Evolutionary conservation across 2,329 filamentous ascomycete genomes (phyloP).

Genomic region (Rasamsonia emersonii): DNA sequence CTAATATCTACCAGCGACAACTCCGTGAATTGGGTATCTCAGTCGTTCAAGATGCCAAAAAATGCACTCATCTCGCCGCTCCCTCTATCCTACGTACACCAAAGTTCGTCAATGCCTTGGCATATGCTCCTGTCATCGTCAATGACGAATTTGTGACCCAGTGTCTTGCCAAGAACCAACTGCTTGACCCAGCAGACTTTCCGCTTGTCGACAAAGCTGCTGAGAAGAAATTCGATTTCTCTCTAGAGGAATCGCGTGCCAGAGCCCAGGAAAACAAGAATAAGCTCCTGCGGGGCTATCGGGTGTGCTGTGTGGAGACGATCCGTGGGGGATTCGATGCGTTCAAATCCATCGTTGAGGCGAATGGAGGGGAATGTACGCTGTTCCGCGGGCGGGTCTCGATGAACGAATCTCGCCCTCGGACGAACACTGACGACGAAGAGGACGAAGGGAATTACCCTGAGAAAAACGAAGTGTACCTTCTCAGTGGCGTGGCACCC

Average conservation of each 20-base stretch:
- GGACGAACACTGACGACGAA: constrained; percentile 46
- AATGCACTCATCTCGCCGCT: constrained; percentile 79
- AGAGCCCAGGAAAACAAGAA: constrained; percentile 70
- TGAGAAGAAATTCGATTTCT: constrained; percentile 63
- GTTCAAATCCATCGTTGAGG: constrained; percentile 75
- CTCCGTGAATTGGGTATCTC: constrained; percentile 76
- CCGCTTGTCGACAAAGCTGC: constrained; percentile 61
- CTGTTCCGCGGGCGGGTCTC: constrained; percentile 67
- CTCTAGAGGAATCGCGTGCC: constrained; percentile 57
- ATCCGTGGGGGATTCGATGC: constrained; percentile 76
- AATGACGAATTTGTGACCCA: constrained; percentile 69
- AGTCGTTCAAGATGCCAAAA: constrained; percentile 64
- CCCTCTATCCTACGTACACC: constrained; percentile 80
- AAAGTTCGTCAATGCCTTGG: constrained; percentile 86
- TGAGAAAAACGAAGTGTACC: constrained; percentile 65
- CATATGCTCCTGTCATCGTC: constrained; percentile 69
- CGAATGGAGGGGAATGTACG: constrained; percentile 78
- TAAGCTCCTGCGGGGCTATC: constrained; percentile 63
- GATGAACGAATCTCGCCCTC: constrained; percentile 34
- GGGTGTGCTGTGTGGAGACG: constrained; percentile 74
- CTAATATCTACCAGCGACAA: constrained; percentile 51
- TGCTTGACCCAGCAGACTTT: constrained; percentile 58
- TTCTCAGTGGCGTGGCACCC: constrained; percentile 61
- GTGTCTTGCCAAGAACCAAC: constrained; percentile 59
- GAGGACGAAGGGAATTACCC: constrained; percentile 49